Evolutionary conservation across 75 land plant genomes (phyloP).

Genomic region (Cupressus sempervirens): DNA sequence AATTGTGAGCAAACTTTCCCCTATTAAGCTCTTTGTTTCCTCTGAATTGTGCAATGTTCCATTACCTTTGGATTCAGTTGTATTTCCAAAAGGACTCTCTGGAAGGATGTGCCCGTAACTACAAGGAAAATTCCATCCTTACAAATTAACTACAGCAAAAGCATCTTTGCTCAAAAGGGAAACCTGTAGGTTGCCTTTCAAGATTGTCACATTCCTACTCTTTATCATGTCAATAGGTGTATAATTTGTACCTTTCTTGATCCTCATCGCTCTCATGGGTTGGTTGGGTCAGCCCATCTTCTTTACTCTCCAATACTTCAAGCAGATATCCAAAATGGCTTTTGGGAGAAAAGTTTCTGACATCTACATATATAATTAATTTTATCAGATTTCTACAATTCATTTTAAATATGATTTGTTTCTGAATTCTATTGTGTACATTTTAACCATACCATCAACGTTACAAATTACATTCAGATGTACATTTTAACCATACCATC

Average conservation of each 20-base stretch:
- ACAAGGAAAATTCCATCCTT: not conserved
- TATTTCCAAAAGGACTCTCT: constrained; percentile 11
- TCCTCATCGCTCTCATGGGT: not conserved
- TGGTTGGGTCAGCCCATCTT: not conserved
- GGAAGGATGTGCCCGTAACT: constrained; percentile 12
- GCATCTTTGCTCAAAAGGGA: not conserved
- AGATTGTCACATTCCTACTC: not conserved
- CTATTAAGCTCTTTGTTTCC: not conserved
- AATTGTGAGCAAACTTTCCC: not conserved
- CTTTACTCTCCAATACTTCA: constrained; percentile 9
- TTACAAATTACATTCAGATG: no score
- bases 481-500: no score
- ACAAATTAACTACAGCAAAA: not conserved
- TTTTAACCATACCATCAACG: no score
- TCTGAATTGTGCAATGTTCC: not conserved
- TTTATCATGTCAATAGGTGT: not conserved
- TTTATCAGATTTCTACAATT: no score
- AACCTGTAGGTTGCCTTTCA: not conserved
- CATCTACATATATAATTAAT: no score
- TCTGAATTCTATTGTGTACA: no score
- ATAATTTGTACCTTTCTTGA: constrained; percentile 2
- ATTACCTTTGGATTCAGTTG: not conserved
- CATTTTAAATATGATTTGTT: no score
- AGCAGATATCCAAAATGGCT: constrained; percentile 12
- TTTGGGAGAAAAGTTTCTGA: not conserved